Evolutionary conservation across 2,329 filamentous ascomycete species (phyloP).

Genomic region (Scedosporium dehoogii): DNA sequence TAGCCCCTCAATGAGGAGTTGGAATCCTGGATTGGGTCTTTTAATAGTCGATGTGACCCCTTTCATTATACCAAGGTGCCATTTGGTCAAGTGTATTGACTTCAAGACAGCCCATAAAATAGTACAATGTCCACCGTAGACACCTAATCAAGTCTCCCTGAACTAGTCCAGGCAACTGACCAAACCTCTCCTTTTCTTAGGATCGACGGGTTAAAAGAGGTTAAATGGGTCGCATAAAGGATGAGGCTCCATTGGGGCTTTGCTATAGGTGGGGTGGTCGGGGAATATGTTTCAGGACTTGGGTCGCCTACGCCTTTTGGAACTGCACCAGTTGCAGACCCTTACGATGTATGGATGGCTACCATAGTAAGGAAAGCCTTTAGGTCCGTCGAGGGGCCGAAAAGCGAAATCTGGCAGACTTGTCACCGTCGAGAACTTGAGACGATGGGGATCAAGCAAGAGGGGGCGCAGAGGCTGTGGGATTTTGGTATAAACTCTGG

Average conservation of each 20-base stretch:
- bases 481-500: neutral
- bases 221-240: constrained; percentile 6
- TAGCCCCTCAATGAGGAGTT: neutral
- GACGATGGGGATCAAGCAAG: neutral
- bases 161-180: neutral
- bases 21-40: neutral
- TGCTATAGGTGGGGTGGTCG: neutral
- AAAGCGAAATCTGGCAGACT: neutral
- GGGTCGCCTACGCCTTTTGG: neutral
- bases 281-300: constrained; percentile 4
- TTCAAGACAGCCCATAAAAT: neutral
- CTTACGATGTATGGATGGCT: neutral
- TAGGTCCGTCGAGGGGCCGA: neutral
- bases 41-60: neutral
- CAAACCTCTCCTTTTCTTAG: neutral
- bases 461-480: neutral
- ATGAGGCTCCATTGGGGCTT: neutral
- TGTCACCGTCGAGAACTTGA: neutral
- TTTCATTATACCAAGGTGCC: neutral
- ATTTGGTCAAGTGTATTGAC: neutral
- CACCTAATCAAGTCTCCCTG: neutral
- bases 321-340: neutral
- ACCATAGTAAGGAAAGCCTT: neutral
- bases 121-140: neutral
- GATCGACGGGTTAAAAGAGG: constrained; percentile 3